phyloP scores from a whole-genome alignment of 164 flowering plant species.

The Chloranthus sessilifolius region DNA sequence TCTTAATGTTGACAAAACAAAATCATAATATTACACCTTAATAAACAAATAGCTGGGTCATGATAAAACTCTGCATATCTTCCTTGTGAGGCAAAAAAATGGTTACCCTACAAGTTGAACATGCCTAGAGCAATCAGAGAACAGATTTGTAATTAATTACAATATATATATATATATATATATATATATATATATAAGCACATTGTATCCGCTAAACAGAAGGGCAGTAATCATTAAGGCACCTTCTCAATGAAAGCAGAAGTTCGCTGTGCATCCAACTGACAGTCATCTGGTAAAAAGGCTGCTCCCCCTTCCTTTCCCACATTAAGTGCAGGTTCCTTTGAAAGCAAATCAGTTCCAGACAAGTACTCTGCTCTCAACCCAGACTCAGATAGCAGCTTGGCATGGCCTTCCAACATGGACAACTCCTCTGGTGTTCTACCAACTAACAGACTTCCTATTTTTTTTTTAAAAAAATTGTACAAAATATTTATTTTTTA shows the following conservation, averaged over 20 bases:
- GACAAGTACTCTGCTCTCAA: conserved; percentile 54
- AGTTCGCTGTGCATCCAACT: conserved; percentile 58
- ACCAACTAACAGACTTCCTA: conserved; percentile 77
- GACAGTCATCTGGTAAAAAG: conserved; percentile 62
- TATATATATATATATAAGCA: not conserved
- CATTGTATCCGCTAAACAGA: not conserved
- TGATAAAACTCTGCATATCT: conserved; percentile 86
- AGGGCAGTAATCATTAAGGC: not conserved
- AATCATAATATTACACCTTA: conserved; percentile 42
- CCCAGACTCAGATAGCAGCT: conserved; percentile 51
- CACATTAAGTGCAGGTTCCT: conserved; percentile 56
- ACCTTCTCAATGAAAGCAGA: conserved; percentile 74
- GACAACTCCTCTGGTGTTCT: conserved; percentile 41
- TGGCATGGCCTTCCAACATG: conserved; percentile 35
- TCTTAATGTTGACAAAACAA: not conserved
- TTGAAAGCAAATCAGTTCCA: conserved; percentile 31
- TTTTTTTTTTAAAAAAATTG: conserved; percentile 6
- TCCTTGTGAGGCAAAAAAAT: conserved; percentile 48
- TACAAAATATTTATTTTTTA: not conserved
- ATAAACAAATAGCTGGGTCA: conserved; percentile 63
- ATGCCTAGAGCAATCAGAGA: conserved; percentile 2
- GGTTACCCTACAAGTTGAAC: conserved; percentile 50
- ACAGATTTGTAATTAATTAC: not conserved
- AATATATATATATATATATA: no score
- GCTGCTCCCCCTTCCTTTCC: conserved; percentile 54